phyloP scores from a whole-genome alignment of 352 stramenopile species.

The Pelagophyceae sp. region DNA sequence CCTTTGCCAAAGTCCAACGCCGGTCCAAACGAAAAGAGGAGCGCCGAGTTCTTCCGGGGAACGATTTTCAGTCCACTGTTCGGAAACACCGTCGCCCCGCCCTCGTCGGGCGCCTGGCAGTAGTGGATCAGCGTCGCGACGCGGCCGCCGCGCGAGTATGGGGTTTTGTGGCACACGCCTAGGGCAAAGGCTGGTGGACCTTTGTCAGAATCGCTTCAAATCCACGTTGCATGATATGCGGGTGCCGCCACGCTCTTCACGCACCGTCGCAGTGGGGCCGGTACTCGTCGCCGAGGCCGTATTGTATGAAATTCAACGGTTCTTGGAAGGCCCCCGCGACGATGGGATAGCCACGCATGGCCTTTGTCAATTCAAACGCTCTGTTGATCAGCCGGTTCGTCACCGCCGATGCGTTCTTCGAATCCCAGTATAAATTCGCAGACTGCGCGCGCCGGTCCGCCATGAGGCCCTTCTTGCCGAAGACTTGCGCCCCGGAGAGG shows the following conservation, averaged over 20 bases:
- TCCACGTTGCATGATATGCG: no score
- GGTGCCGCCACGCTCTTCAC: no score
- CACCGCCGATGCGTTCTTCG: not conserved
- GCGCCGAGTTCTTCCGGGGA: not conserved
- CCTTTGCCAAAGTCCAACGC: no score
- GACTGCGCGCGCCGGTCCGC: slow-evolving; percentile 7
- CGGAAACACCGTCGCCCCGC: slow-evolving; percentile 13
- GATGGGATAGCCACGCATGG: not conserved
- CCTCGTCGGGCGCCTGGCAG: slow-evolving; percentile 5
- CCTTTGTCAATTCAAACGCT: not conserved
- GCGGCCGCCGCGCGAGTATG: slow-evolving; percentile 15
- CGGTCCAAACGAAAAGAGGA: slow-evolving; percentile 14
- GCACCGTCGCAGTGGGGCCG: slow-evolving; percentile 20
- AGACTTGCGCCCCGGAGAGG: slow-evolving; percentile 7
- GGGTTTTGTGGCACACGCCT: slow-evolving; percentile 1
- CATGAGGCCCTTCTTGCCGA: not conserved
- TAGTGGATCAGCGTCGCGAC: slow-evolving; percentile 21
- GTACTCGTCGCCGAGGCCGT: slow-evolving; percentile 12
- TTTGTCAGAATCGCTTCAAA: no score
- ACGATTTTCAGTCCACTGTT: not conserved
- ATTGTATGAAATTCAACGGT: slow-evolving; percentile 20
- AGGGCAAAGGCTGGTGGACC: no score
- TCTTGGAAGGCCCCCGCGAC: not conserved
- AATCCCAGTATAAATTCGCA: slow-evolving; percentile 12
- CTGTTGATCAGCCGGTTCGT: slow-evolving; percentile 8